Evolutionary conservation across 2,329 filamentous ascomycete genomes (phyloP), one percentile per base, ranked within the genome.

Genomic region (Didymella lethalis): DNA sequence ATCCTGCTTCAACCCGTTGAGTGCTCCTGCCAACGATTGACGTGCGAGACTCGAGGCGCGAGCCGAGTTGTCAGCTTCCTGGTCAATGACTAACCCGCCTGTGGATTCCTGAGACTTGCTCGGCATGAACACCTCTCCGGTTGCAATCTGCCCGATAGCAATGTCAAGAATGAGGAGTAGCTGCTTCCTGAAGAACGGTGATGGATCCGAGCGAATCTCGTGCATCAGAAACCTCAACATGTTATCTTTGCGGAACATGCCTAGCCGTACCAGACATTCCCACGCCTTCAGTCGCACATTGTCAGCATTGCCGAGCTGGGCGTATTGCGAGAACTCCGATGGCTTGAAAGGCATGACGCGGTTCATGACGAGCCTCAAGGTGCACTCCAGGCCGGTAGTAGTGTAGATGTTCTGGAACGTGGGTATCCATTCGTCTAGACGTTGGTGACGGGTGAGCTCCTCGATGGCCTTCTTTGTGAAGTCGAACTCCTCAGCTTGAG

Each of bases 381-480:
- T 81, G 72, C 86, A 88, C n/a, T 84, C 80, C 18, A 89, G 77
- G 20, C 86, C 86, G 12, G 86, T 86, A 12, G 81, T 81, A 1
- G 87, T 85, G 71, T 88, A 87, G 25, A 88, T 76, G 64, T 89
- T 89, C 54, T 88, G 86, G 68, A 84, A 88, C 0, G 87, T 88
- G 38, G 85, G 83, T 2, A 86, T 86, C 86, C 86, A 89, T 71
- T 89, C 87, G 64, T 89, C 87, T 71, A 89, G 85, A 34, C 87
- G 81, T 54, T 86, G 80, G 62, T 88, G 86, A 31, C 87, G 82
- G 63, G 88, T 85, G 34, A 89, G 85, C 68, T 88, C 86, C 26
- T 84, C 82, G 26, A 89, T 78, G 3, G 85, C 85, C 52, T 84
- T 83, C 56, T 80, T 79, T 57, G 85, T 82, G 36, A 89, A 83